Evolutionary conservation across 768 basidiomycete genomes (phyloP).

Genomic region (Rhizopogon vulgaris): DNA sequence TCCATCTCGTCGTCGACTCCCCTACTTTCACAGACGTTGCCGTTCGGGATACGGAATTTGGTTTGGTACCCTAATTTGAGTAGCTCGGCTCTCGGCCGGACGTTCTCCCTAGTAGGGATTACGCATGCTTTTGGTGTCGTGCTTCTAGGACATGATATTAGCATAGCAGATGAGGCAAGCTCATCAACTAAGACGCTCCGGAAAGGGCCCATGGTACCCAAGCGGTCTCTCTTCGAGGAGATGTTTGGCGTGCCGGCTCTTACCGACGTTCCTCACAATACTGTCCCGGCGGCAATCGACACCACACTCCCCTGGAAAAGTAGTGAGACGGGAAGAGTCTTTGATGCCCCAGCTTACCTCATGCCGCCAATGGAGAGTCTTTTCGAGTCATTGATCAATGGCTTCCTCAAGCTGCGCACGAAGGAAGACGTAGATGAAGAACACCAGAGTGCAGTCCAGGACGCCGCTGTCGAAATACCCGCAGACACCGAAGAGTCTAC

Average conservation of each 20-base stretch:
- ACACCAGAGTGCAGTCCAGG: constrained; percentile 17
- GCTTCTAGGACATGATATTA: constrained; percentile 57
- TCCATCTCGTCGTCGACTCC: constrained; percentile 38
- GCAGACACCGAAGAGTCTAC: constrained; percentile 18
- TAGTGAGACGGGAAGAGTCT: constrained; percentile 41
- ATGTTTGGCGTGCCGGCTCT: constrained; percentile 84
- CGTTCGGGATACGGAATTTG: constrained; percentile 56
- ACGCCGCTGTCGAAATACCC: constrained; percentile 40
- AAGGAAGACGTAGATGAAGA: constrained; percentile 11
- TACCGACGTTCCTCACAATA: constrained; percentile 16
- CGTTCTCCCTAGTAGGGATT: constrained; percentile 63
- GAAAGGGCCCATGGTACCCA: constrained; percentile 25
- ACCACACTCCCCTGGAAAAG: constrained; percentile 28
- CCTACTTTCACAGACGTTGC: constrained; percentile 38
- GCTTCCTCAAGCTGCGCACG: constrained; percentile 34
- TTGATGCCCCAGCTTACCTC: constrained; percentile 69
- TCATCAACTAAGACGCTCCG: constrained; percentile 33
- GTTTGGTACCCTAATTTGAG: constrained; percentile 33
- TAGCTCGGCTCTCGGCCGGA: constrained; percentile 22
- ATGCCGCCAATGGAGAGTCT: constrained; percentile 68
- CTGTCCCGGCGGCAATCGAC: constrained; percentile 8
- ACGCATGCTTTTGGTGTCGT: constrained; percentile 61
- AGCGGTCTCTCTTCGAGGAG: constrained; percentile 76
- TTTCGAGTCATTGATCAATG: constrained; percentile 57
- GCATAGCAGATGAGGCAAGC: constrained; percentile 36